A percentile compares a stretch with the other conserved stretches of the same genome.
These are phyloP conservation scores for Euphorbia lathyris DNA, from an alignment of 345 rosid genomes.

Conservation along the genomic window DNA sequence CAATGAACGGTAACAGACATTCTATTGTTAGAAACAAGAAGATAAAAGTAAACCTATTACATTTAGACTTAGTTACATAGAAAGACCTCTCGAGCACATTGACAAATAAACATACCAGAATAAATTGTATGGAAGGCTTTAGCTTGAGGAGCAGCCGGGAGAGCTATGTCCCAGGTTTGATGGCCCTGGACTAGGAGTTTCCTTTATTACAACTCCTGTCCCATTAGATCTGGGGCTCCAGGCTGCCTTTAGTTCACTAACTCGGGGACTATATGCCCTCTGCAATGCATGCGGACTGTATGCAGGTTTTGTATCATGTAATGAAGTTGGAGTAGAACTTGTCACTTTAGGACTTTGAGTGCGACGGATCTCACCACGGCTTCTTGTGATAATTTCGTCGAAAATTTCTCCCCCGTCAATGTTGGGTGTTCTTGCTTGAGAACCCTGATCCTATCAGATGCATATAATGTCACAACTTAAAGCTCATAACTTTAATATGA, in stretches of 20 bases:
- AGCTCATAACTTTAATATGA: slow-evolving; percentile 4
- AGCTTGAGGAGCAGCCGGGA: slow-evolving; percentile 33
- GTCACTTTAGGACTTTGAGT: slow-evolving; percentile 54
- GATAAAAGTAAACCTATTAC: slow-evolving; percentile 12
- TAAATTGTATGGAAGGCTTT: slow-evolving; percentile 11
- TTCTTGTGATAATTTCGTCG: slow-evolving; percentile 74
- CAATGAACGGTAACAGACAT: slow-evolving; percentile 12
- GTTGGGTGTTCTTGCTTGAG: slow-evolving; percentile 29
- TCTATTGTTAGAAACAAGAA: slow-evolving; percentile 17
- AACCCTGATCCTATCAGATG: slow-evolving; percentile 40
- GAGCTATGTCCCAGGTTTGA: slow-evolving; percentile 41
- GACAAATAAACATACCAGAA: slow-evolving; percentile 24
- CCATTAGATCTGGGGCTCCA: slow-evolving; percentile 29
- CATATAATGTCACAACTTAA: slow-evolving; percentile 17
- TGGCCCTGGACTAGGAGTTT: slow-evolving; percentile 49
- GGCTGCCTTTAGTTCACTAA: slow-evolving; percentile 26
- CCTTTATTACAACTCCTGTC: slow-evolving; percentile 31
- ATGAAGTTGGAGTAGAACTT: slow-evolving; percentile 43
- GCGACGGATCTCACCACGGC: slow-evolving; percentile 81
- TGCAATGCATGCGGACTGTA: slow-evolving; percentile 39
- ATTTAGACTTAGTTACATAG: slow-evolving; percentile 13
- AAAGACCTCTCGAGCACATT: slow-evolving; percentile 49
- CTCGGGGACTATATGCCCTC: slow-evolving; percentile 41
- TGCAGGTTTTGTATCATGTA: slow-evolving; percentile 34
- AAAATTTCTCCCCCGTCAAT: slow-evolving; percentile 61